Conservation (phyloP, 176 grass and related monocot genomes). For the Avena insularis region DNA sequence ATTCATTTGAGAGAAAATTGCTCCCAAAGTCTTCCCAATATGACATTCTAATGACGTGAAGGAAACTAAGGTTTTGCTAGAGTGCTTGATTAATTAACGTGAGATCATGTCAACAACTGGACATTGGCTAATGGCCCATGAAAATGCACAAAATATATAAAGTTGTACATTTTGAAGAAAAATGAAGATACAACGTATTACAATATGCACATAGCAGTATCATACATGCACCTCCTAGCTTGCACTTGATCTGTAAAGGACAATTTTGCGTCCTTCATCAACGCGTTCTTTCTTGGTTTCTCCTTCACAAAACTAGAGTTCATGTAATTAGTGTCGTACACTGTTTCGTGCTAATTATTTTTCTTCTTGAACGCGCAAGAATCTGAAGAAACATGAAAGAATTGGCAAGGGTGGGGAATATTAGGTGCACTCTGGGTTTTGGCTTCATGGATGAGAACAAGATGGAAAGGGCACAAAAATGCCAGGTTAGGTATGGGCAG, state of each 20-base stretch:
- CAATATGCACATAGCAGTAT: not conserved
- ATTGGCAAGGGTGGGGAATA: conserved; percentile 48
- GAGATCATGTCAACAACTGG: not conserved
- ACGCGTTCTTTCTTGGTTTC: conserved; percentile 20
- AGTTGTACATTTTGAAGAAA: not conserved
- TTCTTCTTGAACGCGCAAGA: conserved; percentile 47
- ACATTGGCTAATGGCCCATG: not conserved
- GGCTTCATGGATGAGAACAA: conserved; percentile 46
- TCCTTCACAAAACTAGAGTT: not conserved
- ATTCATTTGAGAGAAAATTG: not conserved
- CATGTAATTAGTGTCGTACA: not conserved
- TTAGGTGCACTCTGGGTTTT: conserved; percentile 50
- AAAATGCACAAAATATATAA: not conserved
- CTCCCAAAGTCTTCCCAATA: conserved; percentile 3
- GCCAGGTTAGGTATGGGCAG: conserved; percentile 48
- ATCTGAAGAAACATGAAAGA: conserved; percentile 47
- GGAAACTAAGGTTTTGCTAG: conserved; percentile 15
- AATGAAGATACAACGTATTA: not conserved
- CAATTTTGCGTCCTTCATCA: conserved; percentile 2
- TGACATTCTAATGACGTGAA: conserved; percentile 18
- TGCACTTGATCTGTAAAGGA: not conserved
- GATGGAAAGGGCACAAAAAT: conserved; percentile 2
- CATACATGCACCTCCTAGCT: conserved; percentile 7
- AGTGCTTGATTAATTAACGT: not conserved
- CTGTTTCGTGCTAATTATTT: not conserved